Base-by-base conservation (phyloP, 495 filamentous ascomycete species). In the Aspergillus cavernicola region DNA sequence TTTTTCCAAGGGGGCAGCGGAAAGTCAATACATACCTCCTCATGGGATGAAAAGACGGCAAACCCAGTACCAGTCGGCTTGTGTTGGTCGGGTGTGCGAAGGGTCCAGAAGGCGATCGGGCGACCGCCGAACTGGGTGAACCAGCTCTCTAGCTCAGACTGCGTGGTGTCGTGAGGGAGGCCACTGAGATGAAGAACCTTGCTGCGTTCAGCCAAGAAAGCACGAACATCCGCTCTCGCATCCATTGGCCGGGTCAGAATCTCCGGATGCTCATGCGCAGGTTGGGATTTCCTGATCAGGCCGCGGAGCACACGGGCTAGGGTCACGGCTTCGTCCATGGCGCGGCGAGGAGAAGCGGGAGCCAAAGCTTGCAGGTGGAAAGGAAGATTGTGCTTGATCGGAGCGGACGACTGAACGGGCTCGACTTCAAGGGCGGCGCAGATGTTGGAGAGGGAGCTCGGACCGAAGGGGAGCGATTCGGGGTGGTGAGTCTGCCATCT, bases 81-180 rank as follows among this genome's bases (percentile, higher is more conserved):
- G 74, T 97, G 92, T 69, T 97, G 93, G 68, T 98, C 93, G 10
- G 93, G 93, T 18, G 93, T 97, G 36, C 93, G 89, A 46, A 98
- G 77, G 16, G 93, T 98, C 92, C 92, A 98, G 72, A 98, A 98
- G 18, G 92, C 92, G 75, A 97, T 97, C n/a, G 93, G 93, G 15
- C 93, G 88, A 37, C 93, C 93, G 50, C 93, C 92, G 62, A 95
- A 98, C 66, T 98, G 93, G 20, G 93, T 98, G 69, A 97, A 98
- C 93, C 93, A 98, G 69, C 90, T 96, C 74, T 97, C 93, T 29
- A 98, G 77, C 70, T 97, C 93, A 13, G 91, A 96, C 72, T 98
- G 93, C 2, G 93, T 98, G 22, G 93, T 98, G 63, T 98, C 93
- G 65, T 98, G 93, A 35, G 93, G 93, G 42, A 98, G 80, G 32